Evolutionary conservation across 768 basidiomycete genomes (phyloP).

Genomic region (Coprinellus aureogranulatus): DNA sequence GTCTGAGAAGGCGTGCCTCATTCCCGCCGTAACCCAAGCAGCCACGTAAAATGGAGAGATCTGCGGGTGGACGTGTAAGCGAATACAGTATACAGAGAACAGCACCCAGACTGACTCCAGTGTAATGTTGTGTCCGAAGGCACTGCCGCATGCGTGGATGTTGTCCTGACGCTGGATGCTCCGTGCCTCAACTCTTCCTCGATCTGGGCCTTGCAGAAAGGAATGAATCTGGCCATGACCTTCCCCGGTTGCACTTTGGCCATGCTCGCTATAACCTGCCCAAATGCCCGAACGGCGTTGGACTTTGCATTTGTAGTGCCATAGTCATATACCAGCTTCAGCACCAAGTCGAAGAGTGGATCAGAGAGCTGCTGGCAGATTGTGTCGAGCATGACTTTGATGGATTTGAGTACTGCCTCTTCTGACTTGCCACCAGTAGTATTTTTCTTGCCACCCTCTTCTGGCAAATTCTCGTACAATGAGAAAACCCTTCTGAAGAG

Average conservation of each 20-base stretch:
- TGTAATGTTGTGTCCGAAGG: conserved; percentile 88
- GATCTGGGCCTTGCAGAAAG: conserved; percentile 73
- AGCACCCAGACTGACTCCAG: conserved; percentile 64
- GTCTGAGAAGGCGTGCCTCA: conserved; percentile 37
- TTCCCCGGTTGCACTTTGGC: conserved; percentile 75
- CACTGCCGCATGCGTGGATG: conserved; percentile 67
- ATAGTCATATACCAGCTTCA: conserved; percentile 84
- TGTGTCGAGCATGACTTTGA: conserved; percentile 78
- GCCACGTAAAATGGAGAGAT: conserved; percentile 79
- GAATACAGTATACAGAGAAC: background rate
- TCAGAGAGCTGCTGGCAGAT: conserved; percentile 80
- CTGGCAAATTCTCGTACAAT: conserved; percentile 89
- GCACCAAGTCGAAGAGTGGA: conserved; percentile 76
- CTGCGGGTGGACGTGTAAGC: conserved; percentile 33
- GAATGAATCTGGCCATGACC: conserved; percentile 77
- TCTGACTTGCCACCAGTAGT: conserved; percentile 84
- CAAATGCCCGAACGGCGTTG: conserved; percentile 88
- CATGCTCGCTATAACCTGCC: conserved; percentile 81
- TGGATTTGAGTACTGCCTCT: conserved; percentile 71
- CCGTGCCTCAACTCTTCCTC: conserved; percentile 86
- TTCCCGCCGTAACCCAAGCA: conserved; percentile 74
- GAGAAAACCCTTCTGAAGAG: conserved; percentile 77
- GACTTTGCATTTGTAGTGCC: conserved; percentile 86
- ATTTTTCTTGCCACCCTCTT: conserved; percentile 87
- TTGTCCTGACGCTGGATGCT: conserved; percentile 82